A percentile compares a stretch with the other conserved stretches of the same genome.
Conservation (phyloP, 148 eudicot species). For the Fagopyrum esculentum region DNA sequence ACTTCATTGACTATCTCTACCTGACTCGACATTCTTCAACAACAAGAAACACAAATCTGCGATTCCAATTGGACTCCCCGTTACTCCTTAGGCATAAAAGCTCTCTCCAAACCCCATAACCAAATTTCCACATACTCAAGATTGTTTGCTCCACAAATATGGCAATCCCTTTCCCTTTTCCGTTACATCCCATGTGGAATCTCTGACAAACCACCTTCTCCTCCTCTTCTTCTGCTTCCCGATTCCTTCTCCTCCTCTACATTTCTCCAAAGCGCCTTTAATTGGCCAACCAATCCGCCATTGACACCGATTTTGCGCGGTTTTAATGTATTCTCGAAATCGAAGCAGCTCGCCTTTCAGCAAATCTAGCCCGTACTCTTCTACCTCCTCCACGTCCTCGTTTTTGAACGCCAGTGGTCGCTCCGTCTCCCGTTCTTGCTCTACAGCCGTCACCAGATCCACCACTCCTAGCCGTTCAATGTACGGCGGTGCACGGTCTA, state of each 20-base stretch:
- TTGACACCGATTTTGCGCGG: neutral
- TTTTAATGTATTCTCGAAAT: conserved; percentile 48
- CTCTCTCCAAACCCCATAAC: neutral
- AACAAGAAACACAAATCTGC: neutral
- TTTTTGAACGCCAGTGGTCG: conserved; percentile 43
- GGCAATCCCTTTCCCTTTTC: conserved; percentile 33
- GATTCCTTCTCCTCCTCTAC: neutral
- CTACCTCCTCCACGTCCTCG: conserved; percentile 75
- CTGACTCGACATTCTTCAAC: neutral
- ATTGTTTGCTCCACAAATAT: conserved; percentile 6
- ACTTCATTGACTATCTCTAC: neutral
- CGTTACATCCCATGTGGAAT: conserved; percentile 45
- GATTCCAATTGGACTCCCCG: neutral
- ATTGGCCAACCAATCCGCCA: conserved; percentile 5
- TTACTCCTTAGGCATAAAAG: neutral
- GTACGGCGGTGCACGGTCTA: conserved; percentile 20
- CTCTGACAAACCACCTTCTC: conserved; percentile 38
- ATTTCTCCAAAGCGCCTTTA: conserved; percentile 8
- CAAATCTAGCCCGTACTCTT: conserved; percentile 57
- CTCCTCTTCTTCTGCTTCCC: conserved; percentile 5
- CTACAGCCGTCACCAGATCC: conserved; percentile 51
- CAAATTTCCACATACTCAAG: neutral
- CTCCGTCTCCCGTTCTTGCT: conserved; percentile 48
- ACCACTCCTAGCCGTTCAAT: conserved; percentile 34
- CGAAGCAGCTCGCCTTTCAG: conserved; percentile 82